Evolutionary conservation across 371 early-diverging fungal genomes (phyloP).

Genomic region (Mucor sp.): DNA sequence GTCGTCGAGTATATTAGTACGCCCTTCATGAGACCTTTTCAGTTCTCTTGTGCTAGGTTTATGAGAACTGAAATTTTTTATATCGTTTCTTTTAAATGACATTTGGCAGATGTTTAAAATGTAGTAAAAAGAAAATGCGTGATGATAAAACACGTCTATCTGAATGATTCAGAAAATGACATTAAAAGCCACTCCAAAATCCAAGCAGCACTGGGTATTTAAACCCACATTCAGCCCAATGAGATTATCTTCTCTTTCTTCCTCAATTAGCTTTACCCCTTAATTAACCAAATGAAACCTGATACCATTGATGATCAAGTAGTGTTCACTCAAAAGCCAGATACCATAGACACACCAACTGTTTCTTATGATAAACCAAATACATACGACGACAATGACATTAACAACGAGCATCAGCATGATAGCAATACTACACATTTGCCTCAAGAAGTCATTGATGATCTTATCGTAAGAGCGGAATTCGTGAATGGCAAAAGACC

Average conservation of each 20-base stretch:
- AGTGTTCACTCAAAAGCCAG: conserved; percentile 19
- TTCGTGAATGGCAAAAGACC: conserved; percentile 30
- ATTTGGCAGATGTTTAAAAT: background rate
- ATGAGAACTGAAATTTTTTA: too few species aligned
- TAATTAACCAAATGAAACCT: conserved; percentile 17
- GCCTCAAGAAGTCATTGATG: conserved; percentile 28
- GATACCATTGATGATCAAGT: conserved; percentile 19
- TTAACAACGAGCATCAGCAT: background rate
- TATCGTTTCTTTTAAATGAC: background rate
- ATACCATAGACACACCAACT: conserved; percentile 16
- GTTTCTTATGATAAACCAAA: conserved; percentile 25
- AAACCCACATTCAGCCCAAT: background rate
- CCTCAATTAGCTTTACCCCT: background rate
- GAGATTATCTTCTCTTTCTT: background rate
- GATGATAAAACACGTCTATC: background rate
- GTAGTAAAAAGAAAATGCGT: background rate
- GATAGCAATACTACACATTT: background rate
- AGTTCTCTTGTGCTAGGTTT: too few species aligned
- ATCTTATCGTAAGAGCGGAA: conserved; percentile 23
- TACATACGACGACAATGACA: conserved; percentile 21
- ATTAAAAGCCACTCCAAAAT: background rate
- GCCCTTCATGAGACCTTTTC: too few species aligned
- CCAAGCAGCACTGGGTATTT: background rate
- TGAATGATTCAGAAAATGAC: background rate
- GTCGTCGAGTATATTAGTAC: too few species aligned